Base-by-base conservation (phyloP, 2,329 filamentous ascomycete genomes). In the Xenoacremonium recifei region DNA sequence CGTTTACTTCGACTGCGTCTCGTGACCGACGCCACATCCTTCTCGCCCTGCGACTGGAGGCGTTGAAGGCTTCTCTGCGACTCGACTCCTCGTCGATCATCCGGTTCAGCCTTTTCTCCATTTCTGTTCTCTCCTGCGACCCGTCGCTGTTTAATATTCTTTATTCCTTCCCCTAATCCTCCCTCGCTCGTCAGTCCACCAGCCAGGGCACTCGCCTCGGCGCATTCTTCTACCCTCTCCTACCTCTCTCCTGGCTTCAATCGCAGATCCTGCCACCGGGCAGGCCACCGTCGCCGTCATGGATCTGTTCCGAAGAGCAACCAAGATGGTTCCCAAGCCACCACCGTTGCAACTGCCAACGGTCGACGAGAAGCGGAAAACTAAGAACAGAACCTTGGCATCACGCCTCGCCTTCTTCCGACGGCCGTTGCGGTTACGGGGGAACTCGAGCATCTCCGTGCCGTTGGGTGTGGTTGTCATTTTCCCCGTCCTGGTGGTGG, bases 391-490 rank as follows among this genome's bases (percentile, higher is more conserved):
- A 44, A 64, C 60, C 18, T 45, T 73, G 35, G 67, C 70, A 23
- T 69, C 74, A 31, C 72, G 76, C 39, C 73, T 95, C 59, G 85
- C 87, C 48, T 95, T 96, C 67, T 88, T 97, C 66, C 79, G 84
- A 56, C 81, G 89, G 61, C 88, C 92, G 38, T 80, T 99, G 73
- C 84, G 91, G 56, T 73, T 99, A 71, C 87, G 84, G 69, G 89
- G 89, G 59, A 96, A 95, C 68, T 96, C 91, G 41, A 87, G 85
- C 60, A 82, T 96, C 65, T 96, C 92, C 38, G 85, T 97, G 63
- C 93, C 93, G 19, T 74, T 99, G 39, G 92, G 92, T 54, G 83
- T 96, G 61, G 89, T 97, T 56, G 78, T 99, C 53, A 73, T 97
- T 55, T 97, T 97, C 64, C 93, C 93, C 52, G 82, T 87, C 63